Percentiles rank a stretch among this genome's conserved stretches.
Conservation (phyloP, 192 early-diverging fungal species). For the Coemansia sp. region DNA sequence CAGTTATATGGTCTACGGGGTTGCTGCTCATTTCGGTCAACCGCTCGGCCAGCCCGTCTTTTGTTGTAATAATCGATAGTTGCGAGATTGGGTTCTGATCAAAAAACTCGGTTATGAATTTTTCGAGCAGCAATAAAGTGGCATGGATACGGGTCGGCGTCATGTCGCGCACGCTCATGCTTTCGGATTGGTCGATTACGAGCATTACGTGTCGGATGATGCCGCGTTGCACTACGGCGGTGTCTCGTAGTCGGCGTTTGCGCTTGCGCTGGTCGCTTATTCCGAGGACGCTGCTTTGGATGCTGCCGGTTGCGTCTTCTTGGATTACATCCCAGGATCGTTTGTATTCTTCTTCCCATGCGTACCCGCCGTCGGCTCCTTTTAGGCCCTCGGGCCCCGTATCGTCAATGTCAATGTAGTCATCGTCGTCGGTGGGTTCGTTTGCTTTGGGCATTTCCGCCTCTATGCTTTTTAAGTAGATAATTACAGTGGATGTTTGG, state of each 20-base stretch:
- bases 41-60: slow-evolving; percentile 84
- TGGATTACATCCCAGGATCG: slow-evolving; percentile 93
- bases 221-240: slow-evolving; percentile 70
- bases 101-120: slow-evolving; percentile 86
- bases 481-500: not conserved
- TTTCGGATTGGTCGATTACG: slow-evolving; percentile 77
- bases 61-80: slow-evolving; percentile 77
- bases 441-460: slow-evolving; percentile 15
- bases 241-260: slow-evolving; percentile 62
- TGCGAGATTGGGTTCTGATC: slow-evolving; percentile 95
- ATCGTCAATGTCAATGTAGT: slow-evolving; percentile 52
- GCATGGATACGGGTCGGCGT: slow-evolving; percentile 78
- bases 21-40: slow-evolving; percentile 84
- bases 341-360: slow-evolving; percentile 97
- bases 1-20: slow-evolving; percentile 76
- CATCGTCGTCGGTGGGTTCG: slow-evolving; percentile 33
- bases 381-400: slow-evolving; percentile 44
- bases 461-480: not conserved
- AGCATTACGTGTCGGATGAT: slow-evolving; percentile 83
- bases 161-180: slow-evolving; percentile 85
- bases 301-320: slow-evolving; percentile 81
- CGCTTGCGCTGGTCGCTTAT: slow-evolving; percentile 72
- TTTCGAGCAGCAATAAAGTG: slow-evolving; percentile 61
- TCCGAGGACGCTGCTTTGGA: slow-evolving; percentile 70
- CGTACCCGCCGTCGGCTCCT: slow-evolving; percentile 63